Conservation (phyloP, 768 basidiomycete species). For the Mycena kentingensis region DNA sequence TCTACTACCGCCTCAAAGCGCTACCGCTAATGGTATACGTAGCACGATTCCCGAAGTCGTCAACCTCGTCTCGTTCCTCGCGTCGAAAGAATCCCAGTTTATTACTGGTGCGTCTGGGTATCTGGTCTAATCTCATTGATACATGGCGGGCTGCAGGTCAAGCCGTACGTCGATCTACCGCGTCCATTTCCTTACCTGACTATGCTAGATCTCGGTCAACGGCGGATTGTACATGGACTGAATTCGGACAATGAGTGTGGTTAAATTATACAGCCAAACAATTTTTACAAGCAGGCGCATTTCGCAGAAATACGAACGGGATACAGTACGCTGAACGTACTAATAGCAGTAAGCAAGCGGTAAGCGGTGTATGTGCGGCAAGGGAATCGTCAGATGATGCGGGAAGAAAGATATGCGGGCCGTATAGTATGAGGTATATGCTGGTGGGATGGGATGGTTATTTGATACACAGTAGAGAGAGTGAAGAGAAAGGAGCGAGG, state of each 20-base stretch:
- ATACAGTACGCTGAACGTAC: constrained; percentile 1
- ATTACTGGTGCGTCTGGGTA: constrained; percentile 32
- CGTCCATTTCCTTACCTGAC: neutral
- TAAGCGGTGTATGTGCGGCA: neutral
- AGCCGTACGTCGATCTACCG: neutral
- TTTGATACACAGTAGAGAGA: neutral
- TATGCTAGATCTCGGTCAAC: neutral
- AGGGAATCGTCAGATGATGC: neutral
- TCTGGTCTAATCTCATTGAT: neutral
- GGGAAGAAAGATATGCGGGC: neutral
- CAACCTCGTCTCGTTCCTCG: constrained; percentile 32
- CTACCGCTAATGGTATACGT: constrained; percentile 17
- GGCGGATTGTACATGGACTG: constrained; percentile 1
- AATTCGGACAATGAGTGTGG: neutral
- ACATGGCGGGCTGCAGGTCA: neutral
- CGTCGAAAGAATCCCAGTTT: constrained; percentile 30
- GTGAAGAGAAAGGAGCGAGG: neutral
- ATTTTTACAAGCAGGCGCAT: neutral
- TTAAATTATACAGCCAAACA: neutral
- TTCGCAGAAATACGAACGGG: constrained; percentile 14
- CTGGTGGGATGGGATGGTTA: too few relatives aligned
- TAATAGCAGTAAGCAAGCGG: neutral
- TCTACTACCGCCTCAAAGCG: neutral
- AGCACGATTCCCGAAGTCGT: constrained; percentile 29
- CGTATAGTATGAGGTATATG: too few relatives aligned